Evolutionary conservation across 176 grass and related monocot genomes (phyloP), one percentile per base, ranked within the genome.

Genomic region (Poa annua): DNA sequence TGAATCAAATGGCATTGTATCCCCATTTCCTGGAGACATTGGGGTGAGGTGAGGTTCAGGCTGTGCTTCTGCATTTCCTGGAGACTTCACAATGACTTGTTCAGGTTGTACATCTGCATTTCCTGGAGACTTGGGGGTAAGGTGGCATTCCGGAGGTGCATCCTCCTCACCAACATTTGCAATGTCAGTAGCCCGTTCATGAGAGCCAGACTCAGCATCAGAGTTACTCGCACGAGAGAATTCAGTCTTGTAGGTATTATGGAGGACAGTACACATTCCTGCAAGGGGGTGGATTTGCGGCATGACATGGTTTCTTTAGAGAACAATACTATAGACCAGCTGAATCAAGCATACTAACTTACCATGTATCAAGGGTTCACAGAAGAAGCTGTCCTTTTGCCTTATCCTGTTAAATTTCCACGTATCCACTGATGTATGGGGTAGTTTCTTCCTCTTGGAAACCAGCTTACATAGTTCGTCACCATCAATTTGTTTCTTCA

Each of bases 381-480:
- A 22, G 67, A 96, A 80, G 74, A 93, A 78, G 50, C 71, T 76
- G 25, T 88, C 87, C 24, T 90, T 93, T 78, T 70, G 82, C 29
- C 55, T 62, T 53, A 57, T 80, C 66, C 68, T 83, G 25, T 75
- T 73, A 79, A 80, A 85, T 80, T 67, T 93, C 91, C 89, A 96
- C 35, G 78, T 20, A 84, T 93, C 87, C 44, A 93, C 52, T 17
- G 45, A 16, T 24, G 88, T 45, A 50, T 84, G 88, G 24, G 96
- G 96, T 51, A 96, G 78, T 62, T 87, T 94, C 81, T 86, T 90
- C 64, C 96, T 87, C 85, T 96, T 94, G 78, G 57, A 71, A 54
- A 63, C 42, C 45, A 99, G 68, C 35, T 75, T 61, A 65, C 66
- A 44, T 49, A 69, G 50, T 75, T 76, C 73, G 26, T 9, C 32